These are phyloP conservation scores for Cyberlindnera maclurae DNA, from an alignment of 805 yeast species.

Conservation along the genomic window DNA sequence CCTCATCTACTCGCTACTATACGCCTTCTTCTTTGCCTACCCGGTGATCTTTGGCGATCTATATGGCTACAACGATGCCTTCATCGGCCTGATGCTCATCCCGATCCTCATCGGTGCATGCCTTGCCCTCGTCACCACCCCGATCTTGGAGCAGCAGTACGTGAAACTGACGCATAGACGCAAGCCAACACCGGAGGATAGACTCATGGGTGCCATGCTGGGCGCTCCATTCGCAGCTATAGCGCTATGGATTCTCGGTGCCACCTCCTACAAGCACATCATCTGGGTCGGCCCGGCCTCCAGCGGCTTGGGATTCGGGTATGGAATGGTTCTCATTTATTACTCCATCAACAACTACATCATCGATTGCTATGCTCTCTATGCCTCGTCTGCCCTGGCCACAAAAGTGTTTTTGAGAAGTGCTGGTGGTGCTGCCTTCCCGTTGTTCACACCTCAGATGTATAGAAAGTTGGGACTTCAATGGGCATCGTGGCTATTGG, in stretches of 20 bases:
- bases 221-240: constrained; percentile 81
- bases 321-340: constrained; percentile 69
- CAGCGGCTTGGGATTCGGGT: constrained; percentile 75
- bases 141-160: constrained; percentile 60
- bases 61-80: constrained; percentile 71
- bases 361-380: constrained; percentile 81
- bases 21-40: constrained; percentile 92
- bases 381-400: constrained; percentile 75
- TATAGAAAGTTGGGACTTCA: constrained; percentile 64
- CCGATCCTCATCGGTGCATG: constrained; percentile 87
- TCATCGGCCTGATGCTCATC: constrained; percentile 79
- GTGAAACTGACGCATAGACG: constrained; percentile 42
- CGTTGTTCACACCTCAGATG: constrained; percentile 77
- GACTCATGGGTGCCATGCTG: constrained; percentile 73
- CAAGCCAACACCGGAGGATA: constrained; percentile 70
- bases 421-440: constrained; percentile 85
- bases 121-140: constrained; percentile 68
- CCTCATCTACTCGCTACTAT: constrained; percentile 80
- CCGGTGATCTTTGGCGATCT: constrained; percentile 80
- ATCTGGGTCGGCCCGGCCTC: constrained; percentile 78
- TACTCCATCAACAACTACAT: constrained; percentile 77
- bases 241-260: constrained; percentile 74
- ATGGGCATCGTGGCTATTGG: constrained; percentile 78
- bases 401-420: constrained; percentile 75
- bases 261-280: constrained; percentile 61